These are phyloP conservation scores for Thymus mandschuricus DNA, from an alignment of 257 asterid genomes.

Conservation along the genomic window DNA sequence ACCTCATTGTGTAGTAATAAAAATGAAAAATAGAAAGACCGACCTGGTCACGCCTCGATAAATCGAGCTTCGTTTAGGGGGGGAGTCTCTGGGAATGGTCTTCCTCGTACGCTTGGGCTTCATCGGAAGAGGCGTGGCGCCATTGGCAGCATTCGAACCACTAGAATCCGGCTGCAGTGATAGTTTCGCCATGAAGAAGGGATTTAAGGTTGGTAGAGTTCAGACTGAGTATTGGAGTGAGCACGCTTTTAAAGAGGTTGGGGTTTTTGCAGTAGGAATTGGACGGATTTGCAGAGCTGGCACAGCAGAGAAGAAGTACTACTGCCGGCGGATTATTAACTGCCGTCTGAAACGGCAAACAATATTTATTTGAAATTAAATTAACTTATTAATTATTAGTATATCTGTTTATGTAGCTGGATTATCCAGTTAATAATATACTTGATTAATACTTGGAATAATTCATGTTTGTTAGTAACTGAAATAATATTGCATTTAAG, in stretches of 20 bases:
- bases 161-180: conserved; percentile 40
- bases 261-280: conserved; percentile 8
- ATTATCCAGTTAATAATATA: neutral
- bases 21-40: neutral
- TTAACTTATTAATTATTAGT: neutral
- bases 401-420: neutral
- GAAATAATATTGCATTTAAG: neutral
- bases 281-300: conserved; percentile 43
- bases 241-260: conserved; percentile 48
- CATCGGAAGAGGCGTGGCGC: conserved; percentile 31
- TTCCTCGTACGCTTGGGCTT: conserved; percentile 77
- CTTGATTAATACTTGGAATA: neutral
- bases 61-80: conserved; percentile 81
- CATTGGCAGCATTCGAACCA: conserved; percentile 24
- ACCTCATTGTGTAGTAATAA: too few relatives aligned
- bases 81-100: conserved; percentile 83
- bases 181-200: conserved; percentile 56
- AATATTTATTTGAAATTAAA: neutral
- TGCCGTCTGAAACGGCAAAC: conserved; percentile 61
- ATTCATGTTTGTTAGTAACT: conserved; percentile 11
- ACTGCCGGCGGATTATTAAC: conserved; percentile 58
- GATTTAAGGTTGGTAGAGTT: neutral
- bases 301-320: conserved; percentile 19
- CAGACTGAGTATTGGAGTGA: conserved; percentile 52
- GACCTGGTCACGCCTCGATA: conserved; percentile 89